These are phyloP conservation scores for Erucastrum elatum DNA, from an alignment of 345 rosid genomes.

Conservation along the genomic window DNA sequence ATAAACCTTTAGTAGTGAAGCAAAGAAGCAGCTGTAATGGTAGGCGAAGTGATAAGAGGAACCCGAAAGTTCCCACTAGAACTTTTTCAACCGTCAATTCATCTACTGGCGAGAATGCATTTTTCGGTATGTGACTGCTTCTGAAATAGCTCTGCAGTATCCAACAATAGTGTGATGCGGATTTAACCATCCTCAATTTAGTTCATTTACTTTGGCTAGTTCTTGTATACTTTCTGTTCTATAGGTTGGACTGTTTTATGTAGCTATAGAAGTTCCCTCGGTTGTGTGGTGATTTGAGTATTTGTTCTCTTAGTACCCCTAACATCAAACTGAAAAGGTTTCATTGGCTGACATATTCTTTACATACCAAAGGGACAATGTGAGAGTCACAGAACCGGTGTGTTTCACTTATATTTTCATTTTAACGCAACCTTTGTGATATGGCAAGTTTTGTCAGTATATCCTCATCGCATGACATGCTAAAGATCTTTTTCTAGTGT, in stretches of 20 bases:
- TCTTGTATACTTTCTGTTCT: constrained; percentile 22
- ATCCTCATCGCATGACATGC: constrained; percentile 10
- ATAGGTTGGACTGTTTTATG: constrained; percentile 23
- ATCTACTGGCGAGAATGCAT: constrained; percentile 60
- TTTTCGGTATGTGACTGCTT: constrained; percentile 58
- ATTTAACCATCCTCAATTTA: constrained; percentile 10
- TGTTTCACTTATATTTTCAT: constrained; percentile 13
- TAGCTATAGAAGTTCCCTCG: constrained; percentile 27
- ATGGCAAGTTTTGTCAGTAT: constrained; percentile 24
- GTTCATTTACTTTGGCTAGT: constrained; percentile 24
- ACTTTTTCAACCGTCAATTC: constrained; percentile 47
- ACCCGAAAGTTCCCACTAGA: constrained; percentile 52
- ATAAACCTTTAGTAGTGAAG: constrained; percentile 56
- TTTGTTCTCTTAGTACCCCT: constrained; percentile 1
- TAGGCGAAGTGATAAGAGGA: constrained; percentile 78
- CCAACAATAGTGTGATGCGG: neutral
- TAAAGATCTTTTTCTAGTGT: neutral
- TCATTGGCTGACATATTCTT: constrained; percentile 32
- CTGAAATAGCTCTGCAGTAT: constrained; percentile 18
- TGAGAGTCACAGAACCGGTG: constrained; percentile 33
- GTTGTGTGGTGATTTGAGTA: constrained; percentile 11
- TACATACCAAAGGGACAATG: constrained; percentile 31
- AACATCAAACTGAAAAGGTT: too few relatives aligned
- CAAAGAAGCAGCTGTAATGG: constrained; percentile 52
- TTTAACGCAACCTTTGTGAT: constrained; percentile 22